These are phyloP conservation scores for Cudoniella acicularis DNA, from an alignment of 495 filamentous ascomycete species.

Conservation along the genomic window DNA sequence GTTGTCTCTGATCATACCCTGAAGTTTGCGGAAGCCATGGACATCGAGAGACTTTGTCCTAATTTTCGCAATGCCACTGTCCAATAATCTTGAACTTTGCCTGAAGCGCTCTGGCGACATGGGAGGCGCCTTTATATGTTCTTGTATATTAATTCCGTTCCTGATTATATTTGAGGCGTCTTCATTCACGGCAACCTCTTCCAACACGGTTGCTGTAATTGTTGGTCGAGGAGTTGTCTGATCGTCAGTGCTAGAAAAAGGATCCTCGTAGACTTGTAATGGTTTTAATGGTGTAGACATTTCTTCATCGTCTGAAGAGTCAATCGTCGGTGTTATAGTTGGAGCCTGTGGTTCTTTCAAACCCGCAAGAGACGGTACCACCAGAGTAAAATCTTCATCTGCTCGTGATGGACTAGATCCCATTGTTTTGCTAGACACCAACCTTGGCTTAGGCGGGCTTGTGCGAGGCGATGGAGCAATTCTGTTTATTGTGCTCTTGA, in stretches of 20 bases:
- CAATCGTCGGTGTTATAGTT: slow-evolving; percentile 14
- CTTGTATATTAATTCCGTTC: slow-evolving; percentile 17
- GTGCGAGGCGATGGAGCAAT: slow-evolving; percentile 20
- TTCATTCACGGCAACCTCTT: slow-evolving; percentile 49
- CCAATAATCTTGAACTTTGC: slow-evolving; percentile 55
- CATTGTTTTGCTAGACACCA: slow-evolving; percentile 10
- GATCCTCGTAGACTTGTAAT: slow-evolving; percentile 59
- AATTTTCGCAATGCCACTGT: slow-evolving; percentile 73
- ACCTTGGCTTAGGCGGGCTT: slow-evolving; percentile 35
- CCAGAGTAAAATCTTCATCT: slow-evolving; percentile 51
- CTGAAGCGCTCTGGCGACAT: slow-evolving; percentile 46
- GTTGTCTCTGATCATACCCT: slow-evolving; percentile 71
- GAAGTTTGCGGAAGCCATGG: slow-evolving; percentile 84
- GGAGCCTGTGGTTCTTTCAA: slow-evolving; percentile 7
- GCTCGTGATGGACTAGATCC: slow-evolving; percentile 32
- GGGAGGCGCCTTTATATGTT: slow-evolving; percentile 17
- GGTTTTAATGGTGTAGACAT: slow-evolving; percentile 34
- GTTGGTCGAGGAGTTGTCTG: slow-evolving; percentile 38
- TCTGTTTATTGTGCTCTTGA: slow-evolving; percentile 21
- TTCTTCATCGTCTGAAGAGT: slow-evolving; percentile 26
- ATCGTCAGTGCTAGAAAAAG: slow-evolving; percentile 45
- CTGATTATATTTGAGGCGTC: slow-evolving; percentile 41
- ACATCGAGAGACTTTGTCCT: slow-evolving; percentile 70
- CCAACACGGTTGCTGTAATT: slow-evolving; percentile 42
- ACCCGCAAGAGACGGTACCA: slow-evolving; percentile 34